phyloP scores from a whole-genome alignment of 257 asterid species.

The Solanum piurae region DNA sequence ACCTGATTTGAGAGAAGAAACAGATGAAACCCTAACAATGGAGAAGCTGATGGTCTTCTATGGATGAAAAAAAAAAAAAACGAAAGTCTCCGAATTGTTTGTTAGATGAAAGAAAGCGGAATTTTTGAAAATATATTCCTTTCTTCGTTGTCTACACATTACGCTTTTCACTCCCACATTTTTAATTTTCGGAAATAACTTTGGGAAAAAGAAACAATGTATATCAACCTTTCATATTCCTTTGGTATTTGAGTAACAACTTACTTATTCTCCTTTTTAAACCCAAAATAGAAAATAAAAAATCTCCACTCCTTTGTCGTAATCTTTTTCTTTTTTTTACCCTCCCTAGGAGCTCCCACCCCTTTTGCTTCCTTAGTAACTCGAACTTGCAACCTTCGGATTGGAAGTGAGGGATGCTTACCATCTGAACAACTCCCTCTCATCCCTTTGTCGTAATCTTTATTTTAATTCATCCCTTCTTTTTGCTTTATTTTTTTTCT shows the following conservation, averaged over 20 bases:
- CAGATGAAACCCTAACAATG: constrained; percentile 39
- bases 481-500: not conserved
- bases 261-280: not conserved
- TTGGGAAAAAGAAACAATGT: not conserved
- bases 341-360: too few relatives aligned
- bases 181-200: not conserved
- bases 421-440: too few relatives aligned
- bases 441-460: not conserved
- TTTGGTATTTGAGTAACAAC: not conserved
- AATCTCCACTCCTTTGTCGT: not conserved
- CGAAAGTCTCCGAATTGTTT: not conserved
- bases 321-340: not conserved
- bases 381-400: too few relatives aligned
- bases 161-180: not conserved
- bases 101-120: not conserved
- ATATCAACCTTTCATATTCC: not conserved
- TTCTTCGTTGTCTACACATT: not conserved
- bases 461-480: not conserved
- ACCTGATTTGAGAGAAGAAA: constrained; percentile 12
- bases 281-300: not conserved
- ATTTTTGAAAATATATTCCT: not conserved
- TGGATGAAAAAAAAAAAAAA: not conserved
- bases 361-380: too few relatives aligned
- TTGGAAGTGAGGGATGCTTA: too few relatives aligned
- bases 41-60: not conserved